These are phyloP conservation scores for Puccinia polysora DNA, from an alignment of 1,284 basidiomycete species.

Conservation along the genomic window DNA sequence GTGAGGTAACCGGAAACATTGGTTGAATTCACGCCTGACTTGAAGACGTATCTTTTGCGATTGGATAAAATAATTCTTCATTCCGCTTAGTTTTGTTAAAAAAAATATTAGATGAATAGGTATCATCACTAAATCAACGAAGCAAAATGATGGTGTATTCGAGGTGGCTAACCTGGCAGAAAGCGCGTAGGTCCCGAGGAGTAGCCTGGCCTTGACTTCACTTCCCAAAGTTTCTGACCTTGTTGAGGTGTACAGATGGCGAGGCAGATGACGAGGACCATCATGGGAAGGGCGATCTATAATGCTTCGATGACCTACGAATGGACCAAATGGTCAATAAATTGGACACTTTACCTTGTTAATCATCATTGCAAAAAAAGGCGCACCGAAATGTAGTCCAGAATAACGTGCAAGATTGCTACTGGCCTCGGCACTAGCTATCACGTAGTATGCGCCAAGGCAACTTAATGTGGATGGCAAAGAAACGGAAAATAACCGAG, in stretches of 20 bases:
- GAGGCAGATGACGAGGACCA: neutral
- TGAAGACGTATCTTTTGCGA: slow-evolving; percentile 72
- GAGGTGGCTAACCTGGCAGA: slow-evolving; percentile 70
- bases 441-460: slow-evolving; percentile 88
- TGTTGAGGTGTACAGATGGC: slow-evolving; percentile 49
- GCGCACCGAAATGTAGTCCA: slow-evolving; percentile 65
- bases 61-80: slow-evolving; percentile 93
- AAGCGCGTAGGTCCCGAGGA: slow-evolving; percentile 88
- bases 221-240: slow-evolving; percentile 67
- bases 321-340: slow-evolving; percentile 1
- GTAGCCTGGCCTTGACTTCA: slow-evolving; percentile 79
- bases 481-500: slow-evolving; percentile 67
- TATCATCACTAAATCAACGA: neutral
- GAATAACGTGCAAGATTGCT: slow-evolving; percentile 89
- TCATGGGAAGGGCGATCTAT: slow-evolving; percentile 21
- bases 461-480: slow-evolving; percentile 73
- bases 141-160: neutral
- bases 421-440: slow-evolving; percentile 88
- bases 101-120: too few relatives aligned
- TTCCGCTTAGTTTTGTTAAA: slow-evolving; percentile 63
- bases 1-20: slow-evolving; percentile 63
- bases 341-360: too few relatives aligned
- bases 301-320: slow-evolving; percentile 16
- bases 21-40: slow-evolving; percentile 70
- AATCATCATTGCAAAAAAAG: slow-evolving; percentile 16